Evolutionary conservation across 1,139 yeast genomes (phyloP), one percentile per base, ranked within the genome.

Genomic region (Entelexis paramagnoliae): DNA sequence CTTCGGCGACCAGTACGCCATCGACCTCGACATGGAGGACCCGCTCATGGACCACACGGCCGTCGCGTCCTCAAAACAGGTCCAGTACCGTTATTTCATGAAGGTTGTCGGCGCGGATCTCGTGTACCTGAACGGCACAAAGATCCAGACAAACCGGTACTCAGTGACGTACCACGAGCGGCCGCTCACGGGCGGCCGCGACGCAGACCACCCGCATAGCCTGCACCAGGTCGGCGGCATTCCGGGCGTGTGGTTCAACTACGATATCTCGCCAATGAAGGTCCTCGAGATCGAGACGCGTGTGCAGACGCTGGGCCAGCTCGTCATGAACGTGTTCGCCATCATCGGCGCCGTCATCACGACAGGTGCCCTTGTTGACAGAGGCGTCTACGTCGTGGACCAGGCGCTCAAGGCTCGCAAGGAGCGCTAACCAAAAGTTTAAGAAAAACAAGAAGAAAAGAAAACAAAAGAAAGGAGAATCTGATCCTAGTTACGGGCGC

Each of bases 341-440:
- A 86, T 94, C 11, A 76, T 89, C 45, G 97, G 97, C 10, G 97
- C 97, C 40, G 91, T 91, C 11, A 73, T 91, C 55, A 91, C 96
- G 51, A 89, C 91, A 20, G 97, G 95, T 8, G 83, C 96, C 0
- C 78, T 89, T 44, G 68, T 89, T 47, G 98, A 91, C 66, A 76
- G 89, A 57, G 81, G 93, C 3, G 84, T 87, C 10, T 88, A 87
- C 79, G 93, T 85, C 22, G 96, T 96, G 1, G 91, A 87, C 65
- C 79, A 79, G 65, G 87, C 82, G 11, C 69, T 89, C 35, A 76
- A 79, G 66, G 80, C 84, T 29, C 86, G 88, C 68, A 89, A 91
- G 65, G 72, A 52, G 22, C 55, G 58, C 26, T 51, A 26, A 38
- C 24, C 24, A 22, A 22, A 22, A 22, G 24, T 6, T 4, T 4